Evolutionary conservation across 2,329 filamentous ascomycete genomes (phyloP).

Genomic region (Fusarium nisikadoi): DNA sequence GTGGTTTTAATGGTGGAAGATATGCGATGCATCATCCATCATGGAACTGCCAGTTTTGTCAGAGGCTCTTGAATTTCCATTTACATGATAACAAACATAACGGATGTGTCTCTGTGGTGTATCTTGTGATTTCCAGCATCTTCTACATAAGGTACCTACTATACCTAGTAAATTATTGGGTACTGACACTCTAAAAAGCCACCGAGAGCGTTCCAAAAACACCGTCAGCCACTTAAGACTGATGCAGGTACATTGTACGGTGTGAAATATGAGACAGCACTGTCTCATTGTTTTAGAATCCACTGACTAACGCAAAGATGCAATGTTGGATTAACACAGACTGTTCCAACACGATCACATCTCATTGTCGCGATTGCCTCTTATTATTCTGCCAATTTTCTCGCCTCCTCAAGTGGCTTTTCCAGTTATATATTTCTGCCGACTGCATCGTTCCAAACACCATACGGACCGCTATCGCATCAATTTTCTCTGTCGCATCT

Average conservation of each 20-base stretch:
- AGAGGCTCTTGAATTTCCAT: background rate
- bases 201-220: background rate
- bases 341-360: constrained; percentile 17
- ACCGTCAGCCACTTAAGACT: background rate
- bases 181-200: background rate
- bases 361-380: background rate
- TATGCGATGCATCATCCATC: background rate
- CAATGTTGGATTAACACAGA: constrained; percentile 10
- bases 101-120: background rate
- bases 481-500: constrained; percentile 3
- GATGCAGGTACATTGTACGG: constrained; percentile 13
- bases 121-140: background rate
- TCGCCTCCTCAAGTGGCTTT: background rate
- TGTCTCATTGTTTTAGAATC: constrained; percentile 29
- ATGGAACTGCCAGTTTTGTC: background rate
- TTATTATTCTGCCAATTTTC: background rate
- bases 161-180: background rate
- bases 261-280: constrained; percentile 22
- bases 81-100: background rate
- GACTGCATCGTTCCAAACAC: background rate
- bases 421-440: background rate
- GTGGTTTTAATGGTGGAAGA: background rate
- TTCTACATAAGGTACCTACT: background rate
- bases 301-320: constrained; percentile 28
- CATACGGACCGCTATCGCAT: background rate